Base-by-base conservation (phyloP, 495 filamentous ascomycete genomes). In the Annulohypoxylon bovei region DNA sequence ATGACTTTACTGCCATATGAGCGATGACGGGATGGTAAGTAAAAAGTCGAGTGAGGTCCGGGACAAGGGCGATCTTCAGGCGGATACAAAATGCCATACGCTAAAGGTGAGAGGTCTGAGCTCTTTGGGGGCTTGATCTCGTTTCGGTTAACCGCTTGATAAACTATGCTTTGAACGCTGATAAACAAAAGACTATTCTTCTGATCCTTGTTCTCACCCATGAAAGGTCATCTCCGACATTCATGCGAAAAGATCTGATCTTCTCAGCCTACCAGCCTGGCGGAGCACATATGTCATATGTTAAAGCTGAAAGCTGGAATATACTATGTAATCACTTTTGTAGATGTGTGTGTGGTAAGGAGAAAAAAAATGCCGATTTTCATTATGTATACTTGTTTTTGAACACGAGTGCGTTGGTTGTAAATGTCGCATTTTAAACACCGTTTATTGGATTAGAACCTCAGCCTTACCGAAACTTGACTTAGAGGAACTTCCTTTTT, bases 201-300 rank as follows among this genome's bases (percentile, higher is more conserved):
- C 33, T 56, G 0, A 68, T 33, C 70, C 59, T 39, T 63, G 69
- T 23, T 14, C 39, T 6, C 8, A 67, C 37, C 63, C 62, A 62
- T 67, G 57, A 16, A 72, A 65, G 70, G 70, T 72, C 70, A 72
- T 72, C 70, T 72, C 70, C 70, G 70, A 65, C 53, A 47, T 72
- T 52, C 68, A 72, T 72, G 70, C 70, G 68, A 68, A 59, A 72
- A 60, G 59, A 72, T 72, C 70, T 67, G 65, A 72, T 68, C 70
- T 72, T 59, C 27, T 42, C 59, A 65, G 50, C 47, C 65, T 68
- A 35, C 64, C 46, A 68, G 54, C 47, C n/a, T 11, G 30, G 44
- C 60, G 60, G 65, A 49, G 28, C 25, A 22, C 28, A 23, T 47
- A 47, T 55, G 22, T 60, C 59, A 68, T 72, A 63, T 68, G 53